Percentiles rank a stretch among this genome's conserved stretches.
These are phyloP conservation scores for Suillus brevipes DNA, from an alignment of 768 basidiomycete genomes.

Conservation along the genomic window DNA sequence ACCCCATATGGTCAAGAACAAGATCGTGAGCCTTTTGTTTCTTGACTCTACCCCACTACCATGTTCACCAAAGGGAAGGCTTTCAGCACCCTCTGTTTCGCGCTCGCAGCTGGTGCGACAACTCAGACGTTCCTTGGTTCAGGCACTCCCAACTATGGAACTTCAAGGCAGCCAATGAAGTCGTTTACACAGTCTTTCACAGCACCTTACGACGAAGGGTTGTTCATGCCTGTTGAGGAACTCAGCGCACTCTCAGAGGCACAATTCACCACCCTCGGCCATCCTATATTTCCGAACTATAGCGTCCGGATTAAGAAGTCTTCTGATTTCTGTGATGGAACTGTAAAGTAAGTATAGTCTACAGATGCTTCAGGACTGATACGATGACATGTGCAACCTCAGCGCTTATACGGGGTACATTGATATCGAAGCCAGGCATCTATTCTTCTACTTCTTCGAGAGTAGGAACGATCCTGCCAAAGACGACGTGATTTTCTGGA, in stretches of 20 bases:
- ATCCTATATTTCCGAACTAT: slow-evolving; percentile 47
- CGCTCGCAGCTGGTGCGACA: slow-evolving; percentile 14
- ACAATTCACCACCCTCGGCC: slow-evolving; percentile 39
- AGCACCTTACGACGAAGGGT: slow-evolving; percentile 27
- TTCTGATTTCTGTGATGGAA: slow-evolving; percentile 39
- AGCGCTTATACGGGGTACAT: slow-evolving; percentile 69
- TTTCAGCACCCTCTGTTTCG: not conserved
- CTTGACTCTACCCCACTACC: not conserved
- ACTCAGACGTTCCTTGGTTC: slow-evolving; percentile 21
- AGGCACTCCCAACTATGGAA: slow-evolving; percentile 5
- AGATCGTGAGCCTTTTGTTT: not conserved
- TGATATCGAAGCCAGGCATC: slow-evolving; percentile 60
- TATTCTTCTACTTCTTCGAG: slow-evolving; percentile 80
- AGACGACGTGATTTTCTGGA: slow-evolving; percentile 62
- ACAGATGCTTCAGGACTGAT: not conserved
- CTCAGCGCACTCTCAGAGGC: slow-evolving; percentile 28
- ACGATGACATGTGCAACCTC: not conserved
- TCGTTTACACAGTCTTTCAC: slow-evolving; percentile 11
- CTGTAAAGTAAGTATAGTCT: slow-evolving; percentile 33
- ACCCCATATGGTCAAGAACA: not conserved
- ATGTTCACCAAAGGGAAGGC: not conserved
- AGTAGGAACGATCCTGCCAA: slow-evolving; percentile 56
- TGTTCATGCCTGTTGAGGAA: slow-evolving; percentile 37
- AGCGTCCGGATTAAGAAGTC: slow-evolving; percentile 42
- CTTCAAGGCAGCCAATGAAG: slow-evolving; percentile 4